These are phyloP conservation scores for Citrullus mucosospermus DNA, from an alignment of 306 rosid species.

Conservation along the genomic window DNA sequence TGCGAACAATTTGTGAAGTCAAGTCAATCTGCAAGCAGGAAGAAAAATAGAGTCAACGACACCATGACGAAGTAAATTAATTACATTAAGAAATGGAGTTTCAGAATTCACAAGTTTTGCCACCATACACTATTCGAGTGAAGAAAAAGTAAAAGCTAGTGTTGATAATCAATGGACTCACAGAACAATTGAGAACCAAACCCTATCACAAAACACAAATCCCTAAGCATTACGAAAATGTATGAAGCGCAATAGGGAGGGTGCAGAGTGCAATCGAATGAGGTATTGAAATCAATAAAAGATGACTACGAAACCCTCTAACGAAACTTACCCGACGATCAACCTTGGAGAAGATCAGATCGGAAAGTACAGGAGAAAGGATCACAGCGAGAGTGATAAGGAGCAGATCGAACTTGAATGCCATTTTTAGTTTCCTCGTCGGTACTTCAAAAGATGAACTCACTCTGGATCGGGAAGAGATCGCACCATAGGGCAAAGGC, in stretches of 20 bases:
- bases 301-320: not conserved
- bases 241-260: not conserved
- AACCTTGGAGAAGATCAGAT: constrained; percentile 80
- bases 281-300: not conserved
- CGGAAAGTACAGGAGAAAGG: constrained; percentile 50
- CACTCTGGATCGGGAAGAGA: constrained; percentile 6
- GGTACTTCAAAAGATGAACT: not conserved
- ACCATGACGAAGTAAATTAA: not conserved
- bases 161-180: not conserved
- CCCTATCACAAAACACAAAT: not conserved
- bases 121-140: not conserved
- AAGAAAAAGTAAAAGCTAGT: not conserved
- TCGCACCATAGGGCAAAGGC: not conserved
- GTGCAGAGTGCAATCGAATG: not conserved
- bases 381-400: constrained; percentile 29
- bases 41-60: not conserved
- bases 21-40: constrained; percentile 62
- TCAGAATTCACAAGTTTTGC: not conserved
- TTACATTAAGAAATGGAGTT: not conserved
- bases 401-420: constrained; percentile 30
- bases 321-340: constrained; percentile 78
- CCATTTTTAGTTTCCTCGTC: not conserved
- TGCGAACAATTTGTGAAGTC: constrained; percentile 76
- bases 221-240: not conserved
- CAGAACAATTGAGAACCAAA: not conserved